phyloP scores from a whole-genome alignment of 257 asterid species.

The Petunia secreta region DNA sequence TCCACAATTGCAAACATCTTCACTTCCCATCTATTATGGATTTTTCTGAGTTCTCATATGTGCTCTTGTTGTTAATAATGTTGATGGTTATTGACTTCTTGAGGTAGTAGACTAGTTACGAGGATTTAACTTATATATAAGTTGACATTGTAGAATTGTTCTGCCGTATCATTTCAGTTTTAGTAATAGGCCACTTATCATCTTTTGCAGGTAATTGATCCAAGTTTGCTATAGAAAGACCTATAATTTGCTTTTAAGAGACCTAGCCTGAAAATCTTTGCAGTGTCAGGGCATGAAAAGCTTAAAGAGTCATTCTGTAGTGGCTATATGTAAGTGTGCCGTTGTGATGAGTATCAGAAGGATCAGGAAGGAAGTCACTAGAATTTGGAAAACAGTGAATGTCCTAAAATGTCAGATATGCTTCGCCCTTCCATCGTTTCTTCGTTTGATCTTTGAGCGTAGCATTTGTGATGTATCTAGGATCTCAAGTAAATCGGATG shows the following conservation, averaged over 20 bases:
- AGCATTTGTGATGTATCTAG: not conserved
- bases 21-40: not conserved
- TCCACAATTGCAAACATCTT: not conserved
- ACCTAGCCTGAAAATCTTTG: not conserved
- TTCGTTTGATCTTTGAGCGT: not conserved
- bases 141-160: not conserved
- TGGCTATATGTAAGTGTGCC: not conserved
- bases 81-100: not conserved
- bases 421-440: not conserved
- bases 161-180: not conserved
- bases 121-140: not conserved
- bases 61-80: conserved; percentile 8
- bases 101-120: not conserved
- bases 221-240: not conserved
- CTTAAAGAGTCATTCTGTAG: not conserved
- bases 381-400: not conserved
- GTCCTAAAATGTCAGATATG: not conserved
- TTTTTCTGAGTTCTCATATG: not conserved
- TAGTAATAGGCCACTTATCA: not conserved
- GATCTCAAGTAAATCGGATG: not conserved
- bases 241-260: not conserved
- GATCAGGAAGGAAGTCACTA: not conserved
- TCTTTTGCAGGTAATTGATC: not conserved
- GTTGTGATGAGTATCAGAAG: not conserved
- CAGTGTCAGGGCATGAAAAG: not conserved